phyloP scores from a whole-genome alignment of 352 stramenopile genomes.

The Thalassiosira hispida region DNA sequence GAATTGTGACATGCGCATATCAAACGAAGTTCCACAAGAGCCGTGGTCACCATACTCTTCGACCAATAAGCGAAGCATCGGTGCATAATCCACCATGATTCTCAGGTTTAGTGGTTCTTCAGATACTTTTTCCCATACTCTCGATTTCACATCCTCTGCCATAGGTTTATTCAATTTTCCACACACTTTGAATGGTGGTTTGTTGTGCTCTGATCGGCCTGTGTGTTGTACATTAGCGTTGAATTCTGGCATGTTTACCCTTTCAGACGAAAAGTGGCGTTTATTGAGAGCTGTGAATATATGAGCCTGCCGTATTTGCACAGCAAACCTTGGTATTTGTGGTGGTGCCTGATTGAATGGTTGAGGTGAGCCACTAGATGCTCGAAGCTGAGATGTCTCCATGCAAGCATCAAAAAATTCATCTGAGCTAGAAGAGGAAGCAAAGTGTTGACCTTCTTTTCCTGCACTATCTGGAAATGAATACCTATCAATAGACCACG shows the following conservation, averaged over 20 bases:
- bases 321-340: slow-evolving; percentile 38
- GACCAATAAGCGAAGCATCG: slow-evolving; percentile 72
- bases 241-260: slow-evolving; percentile 42
- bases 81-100: slow-evolving; percentile 70
- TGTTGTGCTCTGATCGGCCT: slow-evolving; percentile 56
- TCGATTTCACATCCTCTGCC: slow-evolving; percentile 29
- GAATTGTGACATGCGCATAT: slow-evolving; percentile 79
- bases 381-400: slow-evolving; percentile 30
- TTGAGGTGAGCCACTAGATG: not conserved
- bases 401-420: slow-evolving; percentile 67
- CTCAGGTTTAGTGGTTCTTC: slow-evolving; percentile 53
- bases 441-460: slow-evolving; percentile 1
- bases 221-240: slow-evolving; percentile 37
- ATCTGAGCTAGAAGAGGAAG: slow-evolving; percentile 42
- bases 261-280: slow-evolving; percentile 23
- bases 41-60: slow-evolving; percentile 44
- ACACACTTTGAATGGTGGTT: slow-evolving; percentile 53
- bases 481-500: slow-evolving; percentile 56
- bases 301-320: slow-evolving; percentile 32
- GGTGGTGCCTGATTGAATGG: not conserved
- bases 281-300: slow-evolving; percentile 55
- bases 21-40: slow-evolving; percentile 51
- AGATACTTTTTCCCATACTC: slow-evolving; percentile 78
- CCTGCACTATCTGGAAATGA: slow-evolving; percentile 40
- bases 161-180: slow-evolving; percentile 35